Percentiles rank a stretch among this genome's conserved stretches.
Evolutionary conservation across 106 monocot genomes (phyloP).

Genomic region (Xerophyta viscosa): DNA sequence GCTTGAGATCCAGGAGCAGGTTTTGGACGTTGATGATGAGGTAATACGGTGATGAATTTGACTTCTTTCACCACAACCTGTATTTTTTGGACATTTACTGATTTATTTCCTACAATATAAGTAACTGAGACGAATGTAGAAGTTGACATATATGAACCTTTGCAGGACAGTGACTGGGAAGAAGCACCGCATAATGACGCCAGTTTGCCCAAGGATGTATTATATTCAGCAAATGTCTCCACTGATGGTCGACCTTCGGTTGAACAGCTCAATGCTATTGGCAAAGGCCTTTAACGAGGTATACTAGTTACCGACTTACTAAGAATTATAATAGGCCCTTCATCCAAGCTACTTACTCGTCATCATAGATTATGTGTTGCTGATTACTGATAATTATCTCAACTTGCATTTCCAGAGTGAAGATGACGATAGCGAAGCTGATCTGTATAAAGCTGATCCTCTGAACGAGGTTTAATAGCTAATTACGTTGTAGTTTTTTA

Average conservation of each 20-base stretch:
- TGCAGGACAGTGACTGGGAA: constrained; percentile 88
- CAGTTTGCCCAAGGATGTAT: constrained; percentile 22
- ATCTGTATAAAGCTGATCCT: constrained; percentile 62
- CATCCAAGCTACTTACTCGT: not conserved
- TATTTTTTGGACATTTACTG: too few relatives aligned
- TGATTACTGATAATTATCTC: not conserved
- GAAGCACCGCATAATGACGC: constrained; percentile 26
- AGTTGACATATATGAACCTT: not conserved
- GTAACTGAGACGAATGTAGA: too few relatives aligned
- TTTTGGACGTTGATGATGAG: constrained; percentile 40
- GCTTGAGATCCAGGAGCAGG: constrained; percentile 79
- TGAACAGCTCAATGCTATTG: constrained; percentile 79
- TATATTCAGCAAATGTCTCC: constrained; percentile 41
- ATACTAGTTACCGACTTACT: not conserved
- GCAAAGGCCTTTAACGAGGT: constrained; percentile 73
- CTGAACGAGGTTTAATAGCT: constrained; percentile 68
- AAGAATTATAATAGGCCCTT: not conserved
- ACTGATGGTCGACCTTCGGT: constrained; percentile 37
- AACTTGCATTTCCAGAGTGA: constrained; percentile 31
- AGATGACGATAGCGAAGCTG: constrained; percentile 52
- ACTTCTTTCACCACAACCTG: too few relatives aligned
- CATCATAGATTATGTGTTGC: not conserved
- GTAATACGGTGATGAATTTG: not conserved
- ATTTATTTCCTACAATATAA: too few relatives aligned
- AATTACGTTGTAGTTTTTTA: not conserved